Percentiles rank a stretch among this genome's conserved stretches.
Evolutionary conservation across 75 land plant genomes (phyloP).

Genomic region (Larix kaempferi): DNA sequence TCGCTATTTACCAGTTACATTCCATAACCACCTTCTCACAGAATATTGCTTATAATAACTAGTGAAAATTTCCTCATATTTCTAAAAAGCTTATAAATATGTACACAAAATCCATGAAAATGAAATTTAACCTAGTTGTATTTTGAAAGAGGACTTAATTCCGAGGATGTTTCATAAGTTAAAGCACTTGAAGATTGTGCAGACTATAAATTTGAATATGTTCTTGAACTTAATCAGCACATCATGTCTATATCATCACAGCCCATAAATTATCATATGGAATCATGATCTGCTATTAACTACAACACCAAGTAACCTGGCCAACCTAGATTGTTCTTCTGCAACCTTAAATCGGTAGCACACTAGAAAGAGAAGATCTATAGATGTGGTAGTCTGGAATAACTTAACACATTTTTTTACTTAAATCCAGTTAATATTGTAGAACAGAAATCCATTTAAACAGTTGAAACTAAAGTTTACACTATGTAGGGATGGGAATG

Average conservation of each 20-base stretch:
- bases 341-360: background rate
- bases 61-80: no score
- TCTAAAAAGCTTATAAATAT: no score
- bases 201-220: no score
- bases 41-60: no score
- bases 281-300: background rate
- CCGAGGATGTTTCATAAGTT: no score
- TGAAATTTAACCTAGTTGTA: no score
- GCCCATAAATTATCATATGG: background rate
- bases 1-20: no score
- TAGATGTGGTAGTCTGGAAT: background rate
- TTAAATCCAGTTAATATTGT: background rate
- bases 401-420: background rate
- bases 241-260: background rate
- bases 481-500: no score
- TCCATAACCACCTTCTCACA: no score
- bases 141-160: no score
- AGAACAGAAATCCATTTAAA: background rate
- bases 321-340: constrained; percentile 1
- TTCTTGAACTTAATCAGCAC: background rate
- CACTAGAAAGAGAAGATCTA: background rate
- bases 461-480: background rate
- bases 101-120: no score
- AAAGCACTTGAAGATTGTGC: no score
- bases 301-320: constrained; percentile 1